Percentiles rank a stretch among this genome's conserved stretches.
Evolutionary conservation across 2,329 filamentous ascomycete species (phyloP).

Genomic region (Ascosphaera apis): DNA sequence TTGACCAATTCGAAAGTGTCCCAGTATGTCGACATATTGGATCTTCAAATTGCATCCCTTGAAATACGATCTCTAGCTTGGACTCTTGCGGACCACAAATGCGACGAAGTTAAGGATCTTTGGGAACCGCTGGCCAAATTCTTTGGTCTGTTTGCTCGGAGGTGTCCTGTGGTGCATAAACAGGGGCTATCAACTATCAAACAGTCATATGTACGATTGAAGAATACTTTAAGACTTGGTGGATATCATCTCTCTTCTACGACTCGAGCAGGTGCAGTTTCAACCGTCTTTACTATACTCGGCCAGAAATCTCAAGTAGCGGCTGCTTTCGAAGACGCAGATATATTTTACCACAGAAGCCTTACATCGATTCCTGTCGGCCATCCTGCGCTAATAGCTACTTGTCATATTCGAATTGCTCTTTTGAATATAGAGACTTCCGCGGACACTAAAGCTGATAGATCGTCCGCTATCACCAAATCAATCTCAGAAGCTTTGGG

Average conservation of each 20-base stretch:
- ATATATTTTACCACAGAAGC: constrained; percentile 15
- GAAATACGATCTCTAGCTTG: constrained; percentile 20
- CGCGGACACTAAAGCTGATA: constrained; percentile 8
- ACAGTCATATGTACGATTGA: constrained; percentile 15
- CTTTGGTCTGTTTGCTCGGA: constrained; percentile 15
- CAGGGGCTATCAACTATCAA: constrained; percentile 16
- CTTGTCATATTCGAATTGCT: constrained; percentile 18
- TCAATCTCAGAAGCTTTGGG: constrained; percentile 14
- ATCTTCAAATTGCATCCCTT: constrained; percentile 19
- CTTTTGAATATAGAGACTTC: constrained; percentile 14
- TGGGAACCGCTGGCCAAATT: constrained; percentile 21
- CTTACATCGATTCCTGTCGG: constrained; percentile 11
- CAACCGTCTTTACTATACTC: constrained; percentile 14
- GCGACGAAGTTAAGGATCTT: constrained; percentile 19
- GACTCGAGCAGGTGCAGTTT: constrained; percentile 10
- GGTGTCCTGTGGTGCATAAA: constrained; percentile 14
- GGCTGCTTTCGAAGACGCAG: constrained; percentile 16
- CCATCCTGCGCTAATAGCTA: constrained; percentile 15
- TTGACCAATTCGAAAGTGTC: constrained; percentile 1
- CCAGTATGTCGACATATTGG: constrained; percentile 11
- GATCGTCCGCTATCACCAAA: constrained; percentile 7
- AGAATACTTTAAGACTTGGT: constrained; percentile 10
- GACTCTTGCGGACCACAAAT: constrained; percentile 19
- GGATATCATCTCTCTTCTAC: constrained; percentile 7
- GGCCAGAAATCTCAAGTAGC: constrained; percentile 20